Conservation (phyloP, 2,329 filamentous ascomycete genomes). For the Cladosporium halotolerans region DNA sequence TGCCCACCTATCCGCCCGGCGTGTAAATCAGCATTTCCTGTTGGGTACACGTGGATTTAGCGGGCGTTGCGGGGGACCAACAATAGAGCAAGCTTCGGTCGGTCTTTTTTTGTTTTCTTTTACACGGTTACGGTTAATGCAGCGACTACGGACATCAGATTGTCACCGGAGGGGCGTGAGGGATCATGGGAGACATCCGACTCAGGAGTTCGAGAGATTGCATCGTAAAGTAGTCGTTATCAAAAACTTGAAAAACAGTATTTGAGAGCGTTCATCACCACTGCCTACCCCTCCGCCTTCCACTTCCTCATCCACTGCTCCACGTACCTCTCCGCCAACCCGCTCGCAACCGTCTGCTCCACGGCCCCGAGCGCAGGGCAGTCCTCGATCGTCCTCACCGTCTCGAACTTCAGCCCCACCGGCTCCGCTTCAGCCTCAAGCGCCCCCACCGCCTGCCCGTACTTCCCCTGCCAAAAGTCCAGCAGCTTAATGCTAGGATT, state of each 20-base stretch:
- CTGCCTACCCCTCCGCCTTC: slow-evolving; percentile 4
- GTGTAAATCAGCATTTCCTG: background rate
- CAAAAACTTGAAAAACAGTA: background rate
- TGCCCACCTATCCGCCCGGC: slow-evolving; percentile 11
- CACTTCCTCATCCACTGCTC: slow-evolving; percentile 18
- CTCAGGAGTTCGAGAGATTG: too few species aligned
- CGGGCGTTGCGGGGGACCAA: background rate
- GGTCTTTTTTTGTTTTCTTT: too few species aligned
- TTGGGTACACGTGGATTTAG: background rate
- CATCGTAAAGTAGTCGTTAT: background rate
- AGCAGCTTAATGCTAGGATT: slow-evolving; percentile 30
- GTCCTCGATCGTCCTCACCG: slow-evolving; percentile 13
- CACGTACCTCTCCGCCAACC: slow-evolving; percentile 21
- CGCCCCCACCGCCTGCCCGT: slow-evolving; percentile 15
- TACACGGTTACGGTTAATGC: too few species aligned
- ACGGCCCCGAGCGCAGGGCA: slow-evolving; percentile 14
- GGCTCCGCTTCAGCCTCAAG: slow-evolving; percentile 7
- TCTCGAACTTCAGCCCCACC: slow-evolving; percentile 18
- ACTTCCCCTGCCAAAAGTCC: slow-evolving; percentile 28
- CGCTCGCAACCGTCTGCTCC: slow-evolving; percentile 16
- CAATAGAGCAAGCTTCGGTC: background rate
- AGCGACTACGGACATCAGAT: background rate
- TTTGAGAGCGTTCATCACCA: background rate
- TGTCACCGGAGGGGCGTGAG: background rate
- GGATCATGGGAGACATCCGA: background rate